These are phyloP conservation scores for Conoideocrella luteorostrata DNA, from an alignment of 2,329 filamentous ascomycete species.

Conservation along the genomic window DNA sequence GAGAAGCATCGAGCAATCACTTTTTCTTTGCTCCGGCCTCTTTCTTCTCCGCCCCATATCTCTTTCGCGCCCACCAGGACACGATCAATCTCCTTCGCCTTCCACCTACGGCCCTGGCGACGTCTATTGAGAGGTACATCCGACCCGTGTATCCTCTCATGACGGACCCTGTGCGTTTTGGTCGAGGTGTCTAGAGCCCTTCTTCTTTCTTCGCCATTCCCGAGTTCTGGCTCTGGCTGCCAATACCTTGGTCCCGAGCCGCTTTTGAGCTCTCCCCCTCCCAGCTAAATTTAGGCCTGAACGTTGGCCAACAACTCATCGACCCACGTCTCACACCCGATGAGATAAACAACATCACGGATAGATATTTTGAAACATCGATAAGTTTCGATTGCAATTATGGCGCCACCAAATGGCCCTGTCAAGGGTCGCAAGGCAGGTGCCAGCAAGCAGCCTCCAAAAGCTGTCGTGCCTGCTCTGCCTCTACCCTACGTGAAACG, in stretches of 20 bases:
- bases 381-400: constrained; percentile 12
- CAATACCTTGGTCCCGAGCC: not conserved
- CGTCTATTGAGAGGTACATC: constrained; percentile 16
- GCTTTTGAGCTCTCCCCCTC: not conserved
- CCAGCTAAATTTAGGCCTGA: not conserved
- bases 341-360: not conserved
- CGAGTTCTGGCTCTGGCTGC: too few relatives aligned
- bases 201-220: not conserved
- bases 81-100: constrained; percentile 5
- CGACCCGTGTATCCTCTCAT: constrained; percentile 16
- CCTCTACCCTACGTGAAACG: constrained; percentile 33
- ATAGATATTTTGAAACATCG: not conserved
- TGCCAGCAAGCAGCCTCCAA: constrained; percentile 23
- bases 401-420: constrained; percentile 28
- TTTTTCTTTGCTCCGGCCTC: not conserved
- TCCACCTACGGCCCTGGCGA: constrained; percentile 12
- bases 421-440: constrained; percentile 25
- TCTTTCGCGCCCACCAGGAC: constrained; percentile 4
- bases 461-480: constrained; percentile 31
- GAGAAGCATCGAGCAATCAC: too few relatives aligned
- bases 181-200: constrained; percentile 23
- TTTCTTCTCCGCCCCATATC: constrained; percentile 1
- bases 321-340: not conserved
- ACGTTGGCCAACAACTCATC: not conserved
- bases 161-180: constrained; percentile 26